A percentile compares a stretch with the other conserved stretches of the same genome.
phyloP scores from a whole-genome alignment of 192 early-diverging fungal species.

The Irineochytrium annulatum region DNA sequence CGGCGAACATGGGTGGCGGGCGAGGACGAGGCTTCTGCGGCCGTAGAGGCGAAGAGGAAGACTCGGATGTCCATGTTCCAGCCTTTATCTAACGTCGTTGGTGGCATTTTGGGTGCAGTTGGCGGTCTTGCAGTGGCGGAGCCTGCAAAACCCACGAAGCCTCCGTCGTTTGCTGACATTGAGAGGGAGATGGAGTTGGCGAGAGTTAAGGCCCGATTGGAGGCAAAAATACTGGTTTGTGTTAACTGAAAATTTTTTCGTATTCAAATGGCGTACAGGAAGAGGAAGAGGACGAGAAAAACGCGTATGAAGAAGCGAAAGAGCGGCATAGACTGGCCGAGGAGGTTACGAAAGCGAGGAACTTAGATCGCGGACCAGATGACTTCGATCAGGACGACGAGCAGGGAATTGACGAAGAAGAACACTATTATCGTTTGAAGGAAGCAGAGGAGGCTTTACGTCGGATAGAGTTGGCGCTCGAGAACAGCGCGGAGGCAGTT shows the following conservation, averaged over 20 bases:
- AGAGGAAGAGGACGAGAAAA: conserved; percentile 2
- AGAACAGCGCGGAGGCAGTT: too few relatives aligned
- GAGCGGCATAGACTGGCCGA: not conserved
- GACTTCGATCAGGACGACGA: too few relatives aligned
- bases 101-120: conserved; percentile 15
- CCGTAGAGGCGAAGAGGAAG: not conserved
- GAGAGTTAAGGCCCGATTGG: not conserved
- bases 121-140: not conserved
- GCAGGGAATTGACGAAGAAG: too few relatives aligned
- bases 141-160: not conserved
- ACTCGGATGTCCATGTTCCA: conserved; percentile 5
- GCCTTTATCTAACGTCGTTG: conserved; percentile 15
- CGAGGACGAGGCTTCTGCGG: conserved; percentile 2
- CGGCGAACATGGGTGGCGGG: not conserved
- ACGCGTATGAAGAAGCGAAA: not conserved
- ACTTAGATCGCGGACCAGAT: too few relatives aligned
- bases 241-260: too few relatives aligned
- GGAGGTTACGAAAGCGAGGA: not conserved
- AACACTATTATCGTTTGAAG: too few relatives aligned
- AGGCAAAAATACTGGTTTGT: not conserved
- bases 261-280: too few relatives aligned
- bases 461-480: too few relatives aligned
- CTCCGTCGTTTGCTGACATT: conserved; percentile 16
- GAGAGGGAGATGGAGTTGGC: conserved; percentile 26
- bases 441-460: too few relatives aligned